Base-by-base conservation (phyloP, 2,329 filamentous ascomycete genomes). In the Corinectria fuckeliana region DNA sequence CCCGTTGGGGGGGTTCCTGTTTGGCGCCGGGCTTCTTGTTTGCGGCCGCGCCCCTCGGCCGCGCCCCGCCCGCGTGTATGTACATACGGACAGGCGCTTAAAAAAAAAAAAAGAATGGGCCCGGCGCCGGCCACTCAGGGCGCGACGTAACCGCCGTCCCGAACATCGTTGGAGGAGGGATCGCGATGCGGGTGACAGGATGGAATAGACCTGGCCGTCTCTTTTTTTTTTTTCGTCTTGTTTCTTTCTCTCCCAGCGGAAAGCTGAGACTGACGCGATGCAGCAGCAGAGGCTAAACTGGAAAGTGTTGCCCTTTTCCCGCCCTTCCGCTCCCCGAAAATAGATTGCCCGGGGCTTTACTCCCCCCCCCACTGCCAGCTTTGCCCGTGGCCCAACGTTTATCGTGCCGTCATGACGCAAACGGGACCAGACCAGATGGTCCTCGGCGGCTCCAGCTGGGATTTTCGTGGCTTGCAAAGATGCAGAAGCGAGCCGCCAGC, bases 101-200 rank as follows among this genome's bases (percentile, higher is more conserved):
- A 47, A 28, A 4, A 34, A 41, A 20, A 39, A 47, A 48, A 62
- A 47, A 28, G 4, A 34, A 41, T 20, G 45, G 50, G 51, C 48
- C n/a, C 38, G 58, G 57, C 63, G 41, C 36, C 57, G 64, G 63
- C 68, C 68, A 70, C 52, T 70, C 66, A 70, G 51, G 30, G 55
- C 56, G 56, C 60, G 39, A 57, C 61, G 56, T 69, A 70, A 63
- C 66, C 68, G 68, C 68, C 57, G 63, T 47, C 50, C 48, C 63
- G 53, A 66, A 64, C 64, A 56, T 61, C 57, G 50, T 62, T n/a
- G n/a, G n/a, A n/a, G n/a, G n/a, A n/a, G n/a, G 61, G 57, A 44
- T 49, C 23, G 18, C 32, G 51, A 38, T 54, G 51, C 51, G n/a
- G 51, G 51, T 45, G 36, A 36, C 42, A 23, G 49, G 23, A 41